phyloP scores from a whole-genome alignment of 2,329 filamentous ascomycete species.

The Penicillium sp. region DNA sequence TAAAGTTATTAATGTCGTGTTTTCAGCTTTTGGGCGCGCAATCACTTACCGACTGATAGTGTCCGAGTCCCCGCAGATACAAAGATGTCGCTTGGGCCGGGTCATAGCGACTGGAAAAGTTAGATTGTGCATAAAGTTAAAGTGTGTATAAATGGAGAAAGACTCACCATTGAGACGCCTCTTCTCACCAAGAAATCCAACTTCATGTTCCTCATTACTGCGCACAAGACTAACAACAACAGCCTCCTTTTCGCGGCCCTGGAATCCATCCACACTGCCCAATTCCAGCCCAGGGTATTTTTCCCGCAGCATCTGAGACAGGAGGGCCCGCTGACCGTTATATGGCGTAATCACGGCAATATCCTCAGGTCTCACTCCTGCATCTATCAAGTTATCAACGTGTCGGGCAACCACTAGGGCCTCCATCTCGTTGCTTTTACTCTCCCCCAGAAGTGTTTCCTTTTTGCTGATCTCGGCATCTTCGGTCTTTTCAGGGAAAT shows the following conservation, averaged over 20 bases:
- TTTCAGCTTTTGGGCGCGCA: constrained; percentile 1
- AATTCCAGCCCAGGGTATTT: constrained; percentile 82
- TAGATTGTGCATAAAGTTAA: constrained; percentile 4
- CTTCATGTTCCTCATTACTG: constrained; percentile 82
- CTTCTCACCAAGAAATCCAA: constrained; percentile 92
- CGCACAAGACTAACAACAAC: constrained; percentile 91
- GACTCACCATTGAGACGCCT: constrained; percentile 82
- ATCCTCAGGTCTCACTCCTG: constrained; percentile 77
- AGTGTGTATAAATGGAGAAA: neutral
- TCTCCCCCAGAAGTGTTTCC: constrained; percentile 62
- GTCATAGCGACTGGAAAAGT: constrained; percentile 83
- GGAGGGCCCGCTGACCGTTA: constrained; percentile 83
- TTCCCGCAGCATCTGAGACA: constrained; percentile 76
- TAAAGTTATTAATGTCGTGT: neutral
- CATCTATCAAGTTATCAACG: constrained; percentile 70
- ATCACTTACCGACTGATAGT: constrained; percentile 78
- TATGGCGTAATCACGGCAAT: constrained; percentile 96
- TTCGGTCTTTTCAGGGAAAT: constrained; percentile 80
- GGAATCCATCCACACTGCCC: constrained; percentile 96
- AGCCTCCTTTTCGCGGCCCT: constrained; percentile 95
- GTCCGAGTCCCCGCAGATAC: constrained; percentile 90
- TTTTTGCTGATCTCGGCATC: constrained; percentile 63
- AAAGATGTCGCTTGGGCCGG: constrained; percentile 83
- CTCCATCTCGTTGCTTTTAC: constrained; percentile 91
- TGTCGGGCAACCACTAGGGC: constrained; percentile 77